A percentile compares a stretch with the other conserved stretches of the same genome.
phyloP scores from a whole-genome alignment of 2,329 filamentous ascomycete genomes.

The Phialocephala subalpina region DNA sequence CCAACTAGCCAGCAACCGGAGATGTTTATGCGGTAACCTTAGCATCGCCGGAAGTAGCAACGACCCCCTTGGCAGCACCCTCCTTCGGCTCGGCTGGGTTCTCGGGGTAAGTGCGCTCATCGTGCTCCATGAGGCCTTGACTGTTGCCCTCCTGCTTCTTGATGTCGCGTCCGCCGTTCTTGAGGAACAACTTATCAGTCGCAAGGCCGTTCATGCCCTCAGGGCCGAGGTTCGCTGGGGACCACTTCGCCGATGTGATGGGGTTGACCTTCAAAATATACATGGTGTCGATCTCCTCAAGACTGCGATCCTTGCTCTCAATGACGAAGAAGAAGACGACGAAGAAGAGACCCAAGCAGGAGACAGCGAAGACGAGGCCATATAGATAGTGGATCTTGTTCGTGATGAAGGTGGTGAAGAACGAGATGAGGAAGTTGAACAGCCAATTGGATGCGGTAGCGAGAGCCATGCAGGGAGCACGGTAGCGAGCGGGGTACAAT shows the following conservation, averaged over 20 bases:
- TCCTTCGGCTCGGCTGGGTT: slow-evolving; percentile 6
- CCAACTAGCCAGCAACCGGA: background rate
- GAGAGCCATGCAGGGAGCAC: slow-evolving; percentile 66
- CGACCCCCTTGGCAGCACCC: background rate
- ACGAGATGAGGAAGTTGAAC: slow-evolving; percentile 76
- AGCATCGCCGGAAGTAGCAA: background rate
- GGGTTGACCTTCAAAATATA: slow-evolving; percentile 64
- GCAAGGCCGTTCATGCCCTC: slow-evolving; percentile 28
- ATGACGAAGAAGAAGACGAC: slow-evolving; percentile 84
- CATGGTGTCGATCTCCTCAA: slow-evolving; percentile 85
- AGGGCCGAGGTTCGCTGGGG: slow-evolving; percentile 22
- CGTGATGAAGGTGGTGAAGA: slow-evolving; percentile 83
- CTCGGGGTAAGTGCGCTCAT: slow-evolving; percentile 31
- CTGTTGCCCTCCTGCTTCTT: slow-evolving; percentile 30
- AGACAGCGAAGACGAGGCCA: slow-evolving; percentile 78
- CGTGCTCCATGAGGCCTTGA: slow-evolving; percentile 31
- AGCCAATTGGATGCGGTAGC: slow-evolving; percentile 70
- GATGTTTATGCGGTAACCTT: background rate
- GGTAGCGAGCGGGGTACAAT: slow-evolving; percentile 70
- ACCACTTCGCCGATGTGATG: slow-evolving; percentile 43
- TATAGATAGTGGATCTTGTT: slow-evolving; percentile 68
- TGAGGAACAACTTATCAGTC: slow-evolving; percentile 28
- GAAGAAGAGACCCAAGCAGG: slow-evolving; percentile 67
- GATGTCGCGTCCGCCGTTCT: slow-evolving; percentile 27
- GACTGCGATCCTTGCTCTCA: slow-evolving; percentile 74